Evolutionary conservation across 306 rosid species (phyloP), one percentile per base, ranked within the genome.

Genomic region (Sesbania bispinosa): DNA sequence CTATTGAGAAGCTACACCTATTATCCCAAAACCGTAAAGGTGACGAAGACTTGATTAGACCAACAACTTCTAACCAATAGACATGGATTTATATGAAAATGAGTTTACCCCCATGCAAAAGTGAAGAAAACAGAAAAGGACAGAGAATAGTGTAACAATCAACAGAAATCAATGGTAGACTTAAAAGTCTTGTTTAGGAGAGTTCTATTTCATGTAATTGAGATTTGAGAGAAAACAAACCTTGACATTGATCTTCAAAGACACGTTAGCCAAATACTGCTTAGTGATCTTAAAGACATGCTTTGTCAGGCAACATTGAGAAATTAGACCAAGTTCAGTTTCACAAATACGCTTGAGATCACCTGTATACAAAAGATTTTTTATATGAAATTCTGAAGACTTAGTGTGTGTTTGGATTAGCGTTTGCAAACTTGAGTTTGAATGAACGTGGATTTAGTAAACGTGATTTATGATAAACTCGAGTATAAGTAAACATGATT

Each of bases 231-330:
- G 74, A 2, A 42, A 48, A 71, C 55, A 58, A 46, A 93, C 98
- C 86, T 93, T 93, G 3, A 93, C 98, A 50, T 93, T 93, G 14
- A 93, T 93, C 74, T 93, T 93, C 71, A 93, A 38, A 16, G 98
- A 89, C 48, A 93, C 96, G 6, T 93, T 93, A 21, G 98, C 97
- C 71, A 93, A 69, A 63, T 93, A 93, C 80, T 87, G 98, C 82
- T 93, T 93, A 46, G 83, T 85, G 84, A 90, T 93, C 72, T 59
- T 87, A 63, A 78, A 87, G 14, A 93, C 98, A 60, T 93, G 90
- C 76, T 86, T 93, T 1, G 97, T 88, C 85, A 93, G 70, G 71
- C 98, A 93, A 82, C 98, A 93, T 77, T 93, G 98, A 9, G 98
- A 88, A 45, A 93, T 92, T 43, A 93, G 77, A 42, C 98, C 98